Base-by-base conservation (phyloP, 2,329 filamentous ascomycete genomes). In the Sarocladiaceae sp. region DNA sequence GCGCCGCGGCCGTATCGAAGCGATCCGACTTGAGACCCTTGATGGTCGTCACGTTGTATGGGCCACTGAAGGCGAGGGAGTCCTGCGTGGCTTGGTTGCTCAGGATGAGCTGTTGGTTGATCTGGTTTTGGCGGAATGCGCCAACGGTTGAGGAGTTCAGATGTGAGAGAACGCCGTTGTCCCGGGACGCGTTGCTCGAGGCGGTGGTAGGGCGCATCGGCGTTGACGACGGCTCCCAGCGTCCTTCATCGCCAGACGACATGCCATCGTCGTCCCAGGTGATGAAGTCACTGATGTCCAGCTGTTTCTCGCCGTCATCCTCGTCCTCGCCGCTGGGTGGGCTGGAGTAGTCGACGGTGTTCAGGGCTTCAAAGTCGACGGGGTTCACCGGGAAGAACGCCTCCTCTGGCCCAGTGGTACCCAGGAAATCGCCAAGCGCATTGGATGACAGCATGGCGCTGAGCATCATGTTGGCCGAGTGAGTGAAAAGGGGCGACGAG, bases 391-490 rank as follows among this genome's bases (percentile, higher is more conserved):
- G 37, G 55, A 85, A 89, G 61, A 88, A 89, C 6, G 85, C 83
- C 62, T 89, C 85, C 78, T 51, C 75, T 74, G 37, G 37, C 4
- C 37, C 37, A 29, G 37, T 41, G n/a, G 37, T 41, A 19, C 37
- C 37, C 61, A 80, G 67, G 47, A 74, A 74, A 54, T 78, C 73
- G 33, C 72, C 73, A 52, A 76, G 75, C 0, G 73, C 70, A 49
- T 73, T 72, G 45, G 68, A 69, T 2, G 74, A 74, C 45, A 81
- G 74, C 65, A 88, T 81, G 53, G 82, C 83, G 40, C 82, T 83
- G 66, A 90, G 80, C 85, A 90, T 89, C 51, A 90, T 74, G 47
- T 88, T 85, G 45, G 82, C 80, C 15, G 80, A 78, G 47, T 84
- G 82, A 58, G 73, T 79, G 48, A 84, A 65, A 55, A 85, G 78